phyloP scores from a whole-genome alignment of 2,329 filamentous ascomycete genomes.

The Sarocladium brachiariae region DNA sequence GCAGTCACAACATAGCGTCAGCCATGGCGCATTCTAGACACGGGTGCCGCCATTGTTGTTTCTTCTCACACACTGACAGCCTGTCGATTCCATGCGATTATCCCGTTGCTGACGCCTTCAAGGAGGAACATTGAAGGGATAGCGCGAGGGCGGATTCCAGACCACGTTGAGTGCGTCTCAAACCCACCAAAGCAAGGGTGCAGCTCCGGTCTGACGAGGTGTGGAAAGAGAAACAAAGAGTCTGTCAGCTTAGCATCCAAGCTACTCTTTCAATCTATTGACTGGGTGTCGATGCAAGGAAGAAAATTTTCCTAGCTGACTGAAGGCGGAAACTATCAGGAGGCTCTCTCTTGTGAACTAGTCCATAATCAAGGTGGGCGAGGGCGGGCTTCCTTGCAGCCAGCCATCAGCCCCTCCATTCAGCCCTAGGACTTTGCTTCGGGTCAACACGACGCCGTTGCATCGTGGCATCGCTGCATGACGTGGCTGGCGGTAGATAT shows the following conservation, averaged over 20 bases:
- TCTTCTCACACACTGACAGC: background rate
- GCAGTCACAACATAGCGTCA: background rate
- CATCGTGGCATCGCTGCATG: background rate
- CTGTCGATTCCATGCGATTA: background rate
- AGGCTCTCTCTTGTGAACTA: background rate
- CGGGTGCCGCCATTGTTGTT: background rate
- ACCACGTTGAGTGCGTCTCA: conserved; percentile 1
- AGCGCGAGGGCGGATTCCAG: conserved; percentile 7
- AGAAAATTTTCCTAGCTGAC: conserved; percentile 1
- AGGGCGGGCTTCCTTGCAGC: conserved; percentile 7
- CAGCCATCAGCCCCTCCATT: background rate
- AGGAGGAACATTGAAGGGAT: conserved; percentile 5
- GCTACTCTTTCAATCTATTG: conserved; percentile 6
- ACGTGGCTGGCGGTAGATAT: too few species aligned
- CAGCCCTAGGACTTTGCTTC: conserved; percentile 6
- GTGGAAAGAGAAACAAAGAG: background rate
- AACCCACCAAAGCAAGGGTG: background rate
- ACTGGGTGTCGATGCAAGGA: conserved; percentile 7
- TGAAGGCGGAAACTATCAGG: background rate
- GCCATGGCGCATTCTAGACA: background rate
- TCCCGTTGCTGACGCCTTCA: background rate
- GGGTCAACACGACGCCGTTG: background rate
- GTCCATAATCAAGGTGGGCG: background rate
- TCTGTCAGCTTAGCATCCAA: background rate
- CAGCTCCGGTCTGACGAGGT: background rate